phyloP scores from a whole-genome alignment of 1,139 yeast species.

The Saccharomyces uvarum region DNA sequence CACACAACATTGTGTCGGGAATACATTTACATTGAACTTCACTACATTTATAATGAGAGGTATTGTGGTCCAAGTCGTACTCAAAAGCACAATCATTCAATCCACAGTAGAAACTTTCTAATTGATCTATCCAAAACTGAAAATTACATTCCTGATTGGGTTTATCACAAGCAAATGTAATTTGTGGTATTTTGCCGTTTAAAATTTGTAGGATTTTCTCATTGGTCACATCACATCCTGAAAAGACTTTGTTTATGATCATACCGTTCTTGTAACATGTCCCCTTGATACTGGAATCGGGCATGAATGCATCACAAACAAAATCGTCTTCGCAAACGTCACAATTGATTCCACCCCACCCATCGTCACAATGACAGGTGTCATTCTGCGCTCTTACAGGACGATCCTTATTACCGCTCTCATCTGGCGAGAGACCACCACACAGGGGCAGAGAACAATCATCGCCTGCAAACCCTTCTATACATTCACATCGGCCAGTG shows the following conservation, averaged over 20 bases:
- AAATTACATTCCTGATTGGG: conserved; percentile 66
- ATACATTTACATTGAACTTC: conserved; percentile 75
- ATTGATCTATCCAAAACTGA: conserved; percentile 91
- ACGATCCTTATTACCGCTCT: conserved; percentile 57
- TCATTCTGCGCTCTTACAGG: conserved; percentile 47
- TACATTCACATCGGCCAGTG: conserved; percentile 89
- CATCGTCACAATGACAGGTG: conserved; percentile 64
- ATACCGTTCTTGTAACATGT: conserved; percentile 89
- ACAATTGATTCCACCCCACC: conserved; percentile 94
- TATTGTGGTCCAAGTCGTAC: conserved; percentile 53
- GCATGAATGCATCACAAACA: conserved; percentile 81
- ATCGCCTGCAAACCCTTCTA: conserved; percentile 86
- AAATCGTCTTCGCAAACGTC: conserved; percentile 66
- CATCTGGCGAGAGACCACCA: conserved; percentile 49
- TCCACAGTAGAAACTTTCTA: conserved; percentile 86
- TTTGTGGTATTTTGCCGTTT: conserved; percentile 79
- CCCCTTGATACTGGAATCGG: conserved; percentile 68
- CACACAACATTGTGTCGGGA: conserved; percentile 90
- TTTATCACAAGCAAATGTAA: conserved; percentile 79
- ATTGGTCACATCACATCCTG: conserved; percentile 92
- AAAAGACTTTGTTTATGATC: conserved; percentile 71
- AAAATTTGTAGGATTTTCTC: conserved; percentile 73
- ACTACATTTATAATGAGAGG: conserved; percentile 73
- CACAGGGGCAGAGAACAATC: conserved; percentile 88
- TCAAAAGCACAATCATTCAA: conserved; percentile 62